Evolutionary conservation across 768 basidiomycete species (phyloP).

Genomic region (Flagelloscypha sp.): DNA sequence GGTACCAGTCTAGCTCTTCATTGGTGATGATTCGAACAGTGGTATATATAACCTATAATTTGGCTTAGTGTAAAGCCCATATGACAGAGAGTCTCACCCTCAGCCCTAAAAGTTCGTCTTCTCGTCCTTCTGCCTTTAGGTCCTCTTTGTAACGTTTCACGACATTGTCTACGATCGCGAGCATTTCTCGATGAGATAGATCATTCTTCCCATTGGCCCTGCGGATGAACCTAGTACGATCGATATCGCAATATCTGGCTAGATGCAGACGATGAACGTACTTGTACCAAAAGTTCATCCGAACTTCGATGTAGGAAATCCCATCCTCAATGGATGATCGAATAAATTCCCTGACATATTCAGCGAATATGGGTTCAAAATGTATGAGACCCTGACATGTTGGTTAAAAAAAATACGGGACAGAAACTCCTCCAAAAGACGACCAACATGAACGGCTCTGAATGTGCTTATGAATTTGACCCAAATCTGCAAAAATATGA

Average conservation of each 20-base stretch:
- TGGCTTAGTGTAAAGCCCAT: no score
- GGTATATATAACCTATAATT: slow-evolving; percentile 57
- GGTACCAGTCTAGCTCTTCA: slow-evolving; percentile 53
- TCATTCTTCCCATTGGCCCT: slow-evolving; percentile 48
- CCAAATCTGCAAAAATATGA: slow-evolving; percentile 57
- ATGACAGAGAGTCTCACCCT: slow-evolving; percentile 34
- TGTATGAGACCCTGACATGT: slow-evolving; percentile 32
- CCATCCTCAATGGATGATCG: slow-evolving; percentile 58
- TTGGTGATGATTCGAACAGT: slow-evolving; percentile 47
- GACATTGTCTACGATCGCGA: slow-evolving; percentile 43
- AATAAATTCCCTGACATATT: slow-evolving; percentile 59
- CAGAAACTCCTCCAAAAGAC: not conserved
- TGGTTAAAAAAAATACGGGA: not conserved
- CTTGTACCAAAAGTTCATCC: slow-evolving; percentile 58
- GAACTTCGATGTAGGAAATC: slow-evolving; percentile 60
- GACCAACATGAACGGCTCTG: no score
- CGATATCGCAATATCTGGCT: no score
- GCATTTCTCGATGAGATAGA: slow-evolving; percentile 52
- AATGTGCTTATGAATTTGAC: slow-evolving; percentile 57
- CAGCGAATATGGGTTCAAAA: slow-evolving; percentile 49
- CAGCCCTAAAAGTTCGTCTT: slow-evolving; percentile 57
- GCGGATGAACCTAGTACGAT: slow-evolving; percentile 43
- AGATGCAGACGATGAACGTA: no score
- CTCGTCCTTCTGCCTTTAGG: slow-evolving; percentile 42
- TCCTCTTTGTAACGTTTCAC: slow-evolving; percentile 45